Base-by-base conservation (phyloP, 371 early-diverging fungal species). In the Cokeromyces recurvatus region DNA sequence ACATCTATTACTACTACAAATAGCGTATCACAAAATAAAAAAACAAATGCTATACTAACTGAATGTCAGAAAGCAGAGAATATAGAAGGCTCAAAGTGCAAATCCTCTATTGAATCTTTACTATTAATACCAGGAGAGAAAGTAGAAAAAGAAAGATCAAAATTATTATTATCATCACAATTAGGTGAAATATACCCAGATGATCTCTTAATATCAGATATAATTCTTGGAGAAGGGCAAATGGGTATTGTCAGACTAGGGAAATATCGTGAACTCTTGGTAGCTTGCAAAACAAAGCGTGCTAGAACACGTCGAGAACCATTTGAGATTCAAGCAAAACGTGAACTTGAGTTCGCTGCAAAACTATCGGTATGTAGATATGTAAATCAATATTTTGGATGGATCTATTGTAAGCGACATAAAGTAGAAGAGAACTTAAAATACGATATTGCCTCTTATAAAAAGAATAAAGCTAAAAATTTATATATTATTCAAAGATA, bases 281-380 rank as follows among this genome's bases (percentile, higher is more conserved):
- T 69, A 2, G 70, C 70, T 1, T 65, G 66, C 31, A 69, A 69
- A 32, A 36, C 25, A n/a, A 51, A 55, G 32, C 36, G 70, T 19
- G 14, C 6, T 8, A 32, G 11, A 6, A 42, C 38, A 1, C 11
- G 16, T 10, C 1, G 19, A 4, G 24, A 20, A 1, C 11, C 15
- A 0, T 64, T 45, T 21, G 16, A 55, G 16, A 3, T 19, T 19
- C 51, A 57, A 38, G 48, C 62, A 1, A 14, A 31, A 3, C 55
- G 55, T 3, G 71, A 71, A 35, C 38, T 71, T 2, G 38, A 43
- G 3, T 71, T 52, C 51, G 64, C 71, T 12, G 59, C 62, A 1
- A 48, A 48, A 19, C 35, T 71, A 0, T 56, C 59, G 1, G 23
- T 25, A 0, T 66, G 71, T 19, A 53, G 64, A 11, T 64, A 50